Conservation (phyloP, 1,139 yeast genomes). For the Suhomyces kunorum region DNA sequence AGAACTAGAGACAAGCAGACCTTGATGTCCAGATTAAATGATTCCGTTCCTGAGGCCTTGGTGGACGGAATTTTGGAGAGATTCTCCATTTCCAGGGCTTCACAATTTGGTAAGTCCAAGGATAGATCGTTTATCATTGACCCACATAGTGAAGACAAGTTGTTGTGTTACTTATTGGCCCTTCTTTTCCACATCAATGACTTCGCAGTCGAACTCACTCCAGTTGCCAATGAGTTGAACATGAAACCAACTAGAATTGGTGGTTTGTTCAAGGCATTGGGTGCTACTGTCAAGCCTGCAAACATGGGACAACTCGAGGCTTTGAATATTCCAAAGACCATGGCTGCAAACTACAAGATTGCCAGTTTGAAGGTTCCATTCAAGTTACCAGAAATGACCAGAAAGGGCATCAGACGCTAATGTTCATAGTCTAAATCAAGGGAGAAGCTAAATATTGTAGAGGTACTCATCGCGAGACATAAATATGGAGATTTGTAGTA, state of each 20-base stretch:
- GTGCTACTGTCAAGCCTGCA: constrained; percentile 75
- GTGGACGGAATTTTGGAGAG: constrained; percentile 72
- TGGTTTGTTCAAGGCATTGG: constrained; percentile 74
- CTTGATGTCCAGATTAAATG: constrained; percentile 57
- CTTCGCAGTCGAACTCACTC: constrained; percentile 73
- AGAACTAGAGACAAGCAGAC: constrained; percentile 61
- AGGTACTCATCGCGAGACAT: no score
- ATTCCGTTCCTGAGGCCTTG: constrained; percentile 69
- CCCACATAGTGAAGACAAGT: constrained; percentile 83
- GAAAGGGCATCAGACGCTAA: constrained; percentile 51
- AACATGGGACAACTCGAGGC: constrained; percentile 84
- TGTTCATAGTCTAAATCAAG: neutral
- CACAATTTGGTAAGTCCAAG: constrained; percentile 71
- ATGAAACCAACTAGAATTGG: constrained; percentile 75
- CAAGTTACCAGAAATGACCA: constrained; percentile 79
- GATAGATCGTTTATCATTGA: constrained; percentile 75
- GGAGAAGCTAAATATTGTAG: no score
- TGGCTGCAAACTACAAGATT: constrained; percentile 69
- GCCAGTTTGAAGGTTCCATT: constrained; percentile 89
- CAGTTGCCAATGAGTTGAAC: constrained; percentile 82
- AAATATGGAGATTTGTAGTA: no score
- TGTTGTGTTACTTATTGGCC: constrained; percentile 76
- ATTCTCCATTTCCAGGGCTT: constrained; percentile 66
- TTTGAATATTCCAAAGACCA: constrained; percentile 68
- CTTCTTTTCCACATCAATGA: constrained; percentile 74